Evolutionary conservation across 352 stramenopile species (phyloP), one percentile per base, ranked within the genome.

Genomic region (Phytophthora constricta): DNA sequence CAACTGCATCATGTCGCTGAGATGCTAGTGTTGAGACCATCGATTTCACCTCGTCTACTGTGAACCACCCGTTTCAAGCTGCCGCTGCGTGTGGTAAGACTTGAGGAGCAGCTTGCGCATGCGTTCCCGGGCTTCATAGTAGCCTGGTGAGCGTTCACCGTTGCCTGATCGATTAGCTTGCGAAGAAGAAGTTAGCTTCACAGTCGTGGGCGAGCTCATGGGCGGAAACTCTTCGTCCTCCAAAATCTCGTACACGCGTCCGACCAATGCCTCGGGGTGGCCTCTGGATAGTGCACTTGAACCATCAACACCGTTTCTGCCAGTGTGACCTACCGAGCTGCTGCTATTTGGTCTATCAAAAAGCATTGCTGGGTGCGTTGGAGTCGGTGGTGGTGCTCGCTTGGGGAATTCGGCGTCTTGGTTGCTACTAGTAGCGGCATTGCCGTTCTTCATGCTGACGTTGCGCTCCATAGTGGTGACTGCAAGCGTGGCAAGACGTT

Each of bases 31-130:
- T 19, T 20, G 14, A 20, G 5, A 13, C n/a, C 4, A 65, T 42
- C 22, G 16, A 19, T 20, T 52, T 20, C 19, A 13, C 41, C 4
- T 23, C 9, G 9, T 20, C 39, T 74, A 70, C 48, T 62, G 61
- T 31, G 70, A 77, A 20, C 61, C 58, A 17, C 79, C 75, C 1
- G 81, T 79, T 11, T 81, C 86, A 59, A 93, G 82, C 59, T 91
- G 82, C 70, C 91, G 83, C 60, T 91, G 84, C 46, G 86, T 93
- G 68, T 90, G 75, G 65, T 91, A 91, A 41, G 83, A 91, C 77
- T 93, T 90, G 58, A 91, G 71, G 39, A 93, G 65, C 26, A 93
- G 71, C 47, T 90, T 89, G 16, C 81, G 79, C 82, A 93, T 93
- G 11, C 82, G 82, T 47, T 91, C 80, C 66, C 92, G 82, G 7